Evolutionary conservation across 176 grass and related monocot species (phyloP), one percentile per base, ranked within the genome.

Genomic region (Oryza officinalis): DNA sequence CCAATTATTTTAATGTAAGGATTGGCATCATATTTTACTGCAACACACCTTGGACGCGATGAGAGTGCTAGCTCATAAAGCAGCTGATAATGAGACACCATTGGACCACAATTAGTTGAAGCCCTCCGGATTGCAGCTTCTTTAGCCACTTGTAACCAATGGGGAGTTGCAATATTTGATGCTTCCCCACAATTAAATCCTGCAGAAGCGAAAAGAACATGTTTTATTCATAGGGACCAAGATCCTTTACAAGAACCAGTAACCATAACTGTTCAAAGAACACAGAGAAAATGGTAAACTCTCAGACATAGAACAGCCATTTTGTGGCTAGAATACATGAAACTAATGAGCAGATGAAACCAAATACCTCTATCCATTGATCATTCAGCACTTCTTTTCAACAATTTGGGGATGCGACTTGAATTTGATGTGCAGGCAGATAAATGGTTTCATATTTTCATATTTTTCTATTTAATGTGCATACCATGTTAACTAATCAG

Each of bases 51-150:
- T 84, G 81, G 84, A 83, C 72, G 83, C 64, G 87, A 89, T 85
- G 96, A 96, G 38, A 96, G 50, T 88, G 96, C 91, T 87, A 99
- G 81, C 65, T 92, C 70, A 80, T 99, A 96, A 87, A 99, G 96
- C 63, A 99, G 92, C 78, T 99, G 96, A 94, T 94, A 99, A 88
- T 99, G 96, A 89, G 96, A 99, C 60, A 99, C 91, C 96, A 99
- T 91, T 32, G 96, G 96, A 74, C 91, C 91, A 82, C 86, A 94
- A 87, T 99, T 99, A 82, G 94, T 96, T 50, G 96, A 99, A 96
- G 96, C 96, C 89, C 96, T 96, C 88, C 96, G 84, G 83, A 99
- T 92, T 85, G 96, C 96, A 89, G 96, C 96, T 81, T 99, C 93
- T 92, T 99, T 99, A 77, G 96, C 96, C 69, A 99, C 91, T 67